Percentiles rank a stretch among this genome's conserved stretches.
phyloP scores from a whole-genome alignment of 148 eudicot species.

The Tetragonia tetragonoides region DNA sequence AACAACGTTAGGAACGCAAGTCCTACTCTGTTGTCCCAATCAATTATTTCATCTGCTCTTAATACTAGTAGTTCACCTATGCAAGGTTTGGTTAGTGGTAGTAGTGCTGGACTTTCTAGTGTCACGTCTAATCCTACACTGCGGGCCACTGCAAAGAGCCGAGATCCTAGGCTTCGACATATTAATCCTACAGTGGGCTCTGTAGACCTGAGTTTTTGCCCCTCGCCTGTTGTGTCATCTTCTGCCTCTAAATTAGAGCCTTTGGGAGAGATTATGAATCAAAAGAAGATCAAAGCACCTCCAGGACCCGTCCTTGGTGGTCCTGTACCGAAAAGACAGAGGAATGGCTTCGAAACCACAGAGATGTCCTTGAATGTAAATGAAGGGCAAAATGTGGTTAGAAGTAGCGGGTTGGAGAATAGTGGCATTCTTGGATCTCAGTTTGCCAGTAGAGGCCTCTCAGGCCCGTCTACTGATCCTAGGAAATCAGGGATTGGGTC shows the following conservation, averaged over 20 bases:
- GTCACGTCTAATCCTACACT: slow-evolving; percentile 29
- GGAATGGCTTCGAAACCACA: slow-evolving; percentile 39
- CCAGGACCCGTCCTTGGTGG: slow-evolving; percentile 42
- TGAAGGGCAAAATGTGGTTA: slow-evolving; percentile 27
- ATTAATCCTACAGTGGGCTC: slow-evolving; percentile 38
- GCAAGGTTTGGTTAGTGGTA: slow-evolving; percentile 37
- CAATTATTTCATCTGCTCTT: slow-evolving; percentile 32
- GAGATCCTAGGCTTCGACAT: slow-evolving; percentile 87
- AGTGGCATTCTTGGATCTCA: slow-evolving; percentile 34
- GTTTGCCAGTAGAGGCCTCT: slow-evolving; percentile 29
- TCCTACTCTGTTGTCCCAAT: slow-evolving; percentile 29
- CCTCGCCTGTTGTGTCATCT: slow-evolving; percentile 26
- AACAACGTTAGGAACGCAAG: slow-evolving; percentile 20
- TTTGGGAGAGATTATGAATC: slow-evolving; percentile 31
- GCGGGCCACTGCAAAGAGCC: slow-evolving; percentile 50
- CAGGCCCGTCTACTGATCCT: slow-evolving; percentile 36
- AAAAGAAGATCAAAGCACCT: slow-evolving; percentile 47
- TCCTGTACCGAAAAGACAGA: slow-evolving; percentile 63
- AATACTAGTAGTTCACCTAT: slow-evolving; percentile 27
- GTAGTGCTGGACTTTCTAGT: slow-evolving; percentile 27
- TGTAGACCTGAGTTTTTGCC: slow-evolving; percentile 33
- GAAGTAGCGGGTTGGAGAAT: slow-evolving; percentile 42
- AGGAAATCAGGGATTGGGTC: slow-evolving; percentile 29
- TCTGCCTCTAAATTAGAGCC: slow-evolving; percentile 41
- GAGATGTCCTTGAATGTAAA: slow-evolving; percentile 6